Evolutionary conservation across 257 asterid species (phyloP).

Genomic region (Fraxinus anomala): DNA sequence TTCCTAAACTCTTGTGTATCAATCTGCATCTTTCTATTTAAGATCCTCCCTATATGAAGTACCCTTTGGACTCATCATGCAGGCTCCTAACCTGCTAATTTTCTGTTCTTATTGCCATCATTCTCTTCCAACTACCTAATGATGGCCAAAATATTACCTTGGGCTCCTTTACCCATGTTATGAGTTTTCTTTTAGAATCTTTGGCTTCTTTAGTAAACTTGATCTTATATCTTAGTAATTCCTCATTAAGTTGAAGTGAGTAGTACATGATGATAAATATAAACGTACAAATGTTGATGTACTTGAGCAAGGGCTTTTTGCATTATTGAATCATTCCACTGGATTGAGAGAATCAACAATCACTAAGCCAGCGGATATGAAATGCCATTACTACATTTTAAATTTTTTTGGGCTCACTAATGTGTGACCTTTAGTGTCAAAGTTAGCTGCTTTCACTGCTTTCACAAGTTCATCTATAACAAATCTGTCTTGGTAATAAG

Average conservation of each 20-base stretch:
- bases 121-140: neutral
- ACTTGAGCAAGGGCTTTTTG: neutral
- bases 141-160: neutral
- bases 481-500: neutral
- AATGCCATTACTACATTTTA: neutral
- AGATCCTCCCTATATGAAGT: conserved; percentile 12
- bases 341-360: neutral
- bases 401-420: neutral
- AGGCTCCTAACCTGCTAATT: neutral
- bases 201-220: neutral
- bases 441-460: neutral
- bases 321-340: neutral
- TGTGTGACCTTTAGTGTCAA: neutral
- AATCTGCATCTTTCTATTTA: conserved; percentile 10
- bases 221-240: neutral
- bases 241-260: neutral
- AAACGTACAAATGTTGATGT: neutral
- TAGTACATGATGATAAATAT: neutral
- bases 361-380: neutral
- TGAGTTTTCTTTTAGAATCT: neutral
- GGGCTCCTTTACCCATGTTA: neutral
- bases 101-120: neutral
- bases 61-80: neutral
- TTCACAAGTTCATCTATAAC: neutral
- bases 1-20: conserved; percentile 16